Evolutionary conservation across 495 filamentous ascomycete species (phyloP).

Genomic region (Aspergillus taichungensis): DNA sequence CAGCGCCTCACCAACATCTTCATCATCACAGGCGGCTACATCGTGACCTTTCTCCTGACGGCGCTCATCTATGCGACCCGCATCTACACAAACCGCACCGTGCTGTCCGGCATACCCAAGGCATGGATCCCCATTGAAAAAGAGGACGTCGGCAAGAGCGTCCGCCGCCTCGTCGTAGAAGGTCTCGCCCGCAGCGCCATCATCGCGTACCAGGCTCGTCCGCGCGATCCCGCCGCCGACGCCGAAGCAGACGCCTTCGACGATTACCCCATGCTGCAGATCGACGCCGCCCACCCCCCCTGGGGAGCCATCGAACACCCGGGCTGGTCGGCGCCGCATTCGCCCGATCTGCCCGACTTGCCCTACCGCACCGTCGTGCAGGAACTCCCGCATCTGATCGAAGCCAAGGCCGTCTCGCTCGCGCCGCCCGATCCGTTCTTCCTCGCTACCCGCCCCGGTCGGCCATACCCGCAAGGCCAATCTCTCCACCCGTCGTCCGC

Average conservation of each 20-base stretch:
- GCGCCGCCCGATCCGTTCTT: constrained; percentile 53
- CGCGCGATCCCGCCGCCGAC: constrained; percentile 42
- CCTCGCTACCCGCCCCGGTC: neutral
- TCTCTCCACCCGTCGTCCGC: constrained; percentile 25
- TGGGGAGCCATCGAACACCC: constrained; percentile 81
- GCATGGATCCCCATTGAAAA: constrained; percentile 74
- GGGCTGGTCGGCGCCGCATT: constrained; percentile 79
- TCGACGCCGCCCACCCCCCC: constrained; percentile 38
- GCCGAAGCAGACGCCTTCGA: constrained; percentile 21
- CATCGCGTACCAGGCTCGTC: constrained; percentile 70
- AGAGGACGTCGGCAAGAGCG: constrained; percentile 58
- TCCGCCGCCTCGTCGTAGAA: constrained; percentile 63
- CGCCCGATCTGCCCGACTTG: constrained; percentile 64
- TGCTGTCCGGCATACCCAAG: constrained; percentile 75
- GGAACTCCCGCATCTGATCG: constrained; percentile 86
- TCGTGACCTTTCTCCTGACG: constrained; percentile 63
- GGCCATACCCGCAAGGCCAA: neutral
- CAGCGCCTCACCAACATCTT: constrained; percentile 70
- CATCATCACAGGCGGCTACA: constrained; percentile 68
- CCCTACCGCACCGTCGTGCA: constrained; percentile 73
- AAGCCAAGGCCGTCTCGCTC: constrained; percentile 81
- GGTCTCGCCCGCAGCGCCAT: constrained; percentile 65
- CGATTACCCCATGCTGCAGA: constrained; percentile 21
- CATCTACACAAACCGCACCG: constrained; percentile 79
- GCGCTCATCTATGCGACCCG: constrained; percentile 72